These are phyloP conservation scores for Caryopteris hybrid DNA, from an alignment of 305 asterid genomes.

Conservation along the genomic window DNA sequence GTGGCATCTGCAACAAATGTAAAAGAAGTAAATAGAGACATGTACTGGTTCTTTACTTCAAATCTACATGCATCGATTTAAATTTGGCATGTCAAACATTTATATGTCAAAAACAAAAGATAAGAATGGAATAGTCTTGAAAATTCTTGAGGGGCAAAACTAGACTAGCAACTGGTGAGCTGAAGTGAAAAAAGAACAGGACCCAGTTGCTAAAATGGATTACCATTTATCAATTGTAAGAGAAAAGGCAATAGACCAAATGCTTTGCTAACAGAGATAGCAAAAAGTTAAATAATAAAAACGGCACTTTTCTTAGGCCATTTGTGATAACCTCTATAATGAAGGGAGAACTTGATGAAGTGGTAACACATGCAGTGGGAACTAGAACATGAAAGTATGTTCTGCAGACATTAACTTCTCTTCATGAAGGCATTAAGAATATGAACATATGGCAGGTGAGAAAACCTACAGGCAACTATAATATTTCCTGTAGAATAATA, in stretches of 20 bases:
- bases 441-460: background rate
- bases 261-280: background rate
- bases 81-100: background rate
- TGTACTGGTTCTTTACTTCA: background rate
- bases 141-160: background rate
- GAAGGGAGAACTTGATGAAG: background rate
- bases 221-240: background rate
- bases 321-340: background rate
- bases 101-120: background rate
- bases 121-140: background rate
- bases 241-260: background rate
- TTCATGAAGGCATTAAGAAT: background rate
- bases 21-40: conserved; percentile 3
- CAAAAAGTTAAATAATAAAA: background rate
- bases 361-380: background rate
- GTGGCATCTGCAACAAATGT: conserved; percentile 52
- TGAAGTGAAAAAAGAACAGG: background rate
- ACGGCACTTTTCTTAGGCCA: background rate
- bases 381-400: background rate
- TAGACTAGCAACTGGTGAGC: background rate
- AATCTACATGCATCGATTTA: background rate
- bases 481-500: background rate
- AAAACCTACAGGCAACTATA: background rate
- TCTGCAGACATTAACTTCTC: too few species aligned
- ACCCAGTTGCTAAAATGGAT: background rate